Evolutionary conservation across 2,329 filamentous ascomycete genomes (phyloP).

Genomic region (Fusarium mexicanum): DNA sequence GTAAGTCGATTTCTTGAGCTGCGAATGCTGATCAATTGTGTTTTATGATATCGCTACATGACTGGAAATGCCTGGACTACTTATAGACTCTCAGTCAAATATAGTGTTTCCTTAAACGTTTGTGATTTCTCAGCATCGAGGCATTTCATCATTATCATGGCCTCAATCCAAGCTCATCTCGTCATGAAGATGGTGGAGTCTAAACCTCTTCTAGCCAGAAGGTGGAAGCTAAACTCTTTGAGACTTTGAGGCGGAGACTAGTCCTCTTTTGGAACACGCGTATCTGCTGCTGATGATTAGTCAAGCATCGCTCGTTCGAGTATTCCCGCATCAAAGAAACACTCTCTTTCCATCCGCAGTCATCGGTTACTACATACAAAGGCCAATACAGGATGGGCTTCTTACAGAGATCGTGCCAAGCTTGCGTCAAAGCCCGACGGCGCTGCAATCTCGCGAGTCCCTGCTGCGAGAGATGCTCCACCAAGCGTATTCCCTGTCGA

Average conservation of each 20-base stretch:
- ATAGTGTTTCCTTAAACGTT: rapidly evolving
- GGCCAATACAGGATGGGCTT: rapidly evolving
- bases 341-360: too few species aligned
- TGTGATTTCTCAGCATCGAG: neutral
- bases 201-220: neutral
- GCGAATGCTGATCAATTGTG: too few species aligned
- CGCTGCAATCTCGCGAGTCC: conserved; percentile 8
- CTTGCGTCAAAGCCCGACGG: neutral
- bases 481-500: neutral
- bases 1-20: neutral
- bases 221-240: neutral
- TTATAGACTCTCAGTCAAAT: neutral
- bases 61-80: rapidly evolving
- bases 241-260: rapidly evolving
- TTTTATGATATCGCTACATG: rapidly evolving
- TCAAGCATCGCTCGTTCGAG: neutral
- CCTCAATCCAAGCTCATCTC: neutral
- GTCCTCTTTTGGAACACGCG: neutral
- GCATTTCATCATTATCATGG: neutral
- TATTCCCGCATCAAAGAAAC: neutral
- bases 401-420: neutral
- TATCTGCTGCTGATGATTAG: neutral
- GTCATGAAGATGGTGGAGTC: neutral
- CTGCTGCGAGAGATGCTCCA: conserved; percentile 3
- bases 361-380: rapidly evolving